Percentiles rank a stretch among this genome's conserved stretches.
phyloP scores from a whole-genome alignment of 139 green algal genomes.

The Spirogloea muscicola region DNA sequence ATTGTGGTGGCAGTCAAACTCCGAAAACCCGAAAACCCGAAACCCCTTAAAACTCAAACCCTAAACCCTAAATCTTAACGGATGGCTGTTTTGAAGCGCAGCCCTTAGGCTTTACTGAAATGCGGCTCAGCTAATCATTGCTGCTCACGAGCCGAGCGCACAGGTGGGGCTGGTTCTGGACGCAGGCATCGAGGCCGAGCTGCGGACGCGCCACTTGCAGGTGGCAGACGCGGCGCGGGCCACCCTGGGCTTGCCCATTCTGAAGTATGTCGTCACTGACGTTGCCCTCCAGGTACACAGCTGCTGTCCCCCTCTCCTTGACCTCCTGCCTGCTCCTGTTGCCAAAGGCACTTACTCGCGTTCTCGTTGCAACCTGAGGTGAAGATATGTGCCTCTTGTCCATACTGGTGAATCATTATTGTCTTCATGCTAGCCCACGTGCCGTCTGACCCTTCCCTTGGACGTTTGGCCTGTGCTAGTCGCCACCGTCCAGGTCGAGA shows the following conservation, averaged over 20 bases:
- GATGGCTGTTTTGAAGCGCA: background rate
- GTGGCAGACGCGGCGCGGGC: conserved; percentile 46
- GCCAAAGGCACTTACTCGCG: too few relatives aligned
- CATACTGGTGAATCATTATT: too few relatives aligned
- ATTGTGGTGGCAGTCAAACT: background rate
- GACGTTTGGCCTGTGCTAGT: too few relatives aligned
- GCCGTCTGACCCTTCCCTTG: too few relatives aligned
- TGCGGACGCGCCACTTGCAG: conserved; percentile 39
- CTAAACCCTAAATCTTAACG: background rate
- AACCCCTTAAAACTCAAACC: background rate
- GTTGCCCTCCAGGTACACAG: conserved; percentile 16
- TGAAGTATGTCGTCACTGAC: conserved; percentile 40
- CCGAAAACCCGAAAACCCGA: background rate
- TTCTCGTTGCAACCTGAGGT: too few relatives aligned
- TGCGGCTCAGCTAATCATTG: background rate
- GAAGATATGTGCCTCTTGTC: too few relatives aligned
- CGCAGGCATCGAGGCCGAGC: conserved; percentile 37
- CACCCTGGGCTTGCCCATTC: conserved; percentile 37
- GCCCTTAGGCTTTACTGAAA: background rate
- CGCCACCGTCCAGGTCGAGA: conserved; percentile 35
- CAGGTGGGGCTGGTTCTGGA: conserved; percentile 43
- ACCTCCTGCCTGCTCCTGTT: too few relatives aligned
- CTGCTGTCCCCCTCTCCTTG: background rate
- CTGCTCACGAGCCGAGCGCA: background rate
- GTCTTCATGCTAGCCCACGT: too few relatives aligned